phyloP scores from a whole-genome alignment of 208 protist genomes.

The Leishmania amazonensis region DNA sequence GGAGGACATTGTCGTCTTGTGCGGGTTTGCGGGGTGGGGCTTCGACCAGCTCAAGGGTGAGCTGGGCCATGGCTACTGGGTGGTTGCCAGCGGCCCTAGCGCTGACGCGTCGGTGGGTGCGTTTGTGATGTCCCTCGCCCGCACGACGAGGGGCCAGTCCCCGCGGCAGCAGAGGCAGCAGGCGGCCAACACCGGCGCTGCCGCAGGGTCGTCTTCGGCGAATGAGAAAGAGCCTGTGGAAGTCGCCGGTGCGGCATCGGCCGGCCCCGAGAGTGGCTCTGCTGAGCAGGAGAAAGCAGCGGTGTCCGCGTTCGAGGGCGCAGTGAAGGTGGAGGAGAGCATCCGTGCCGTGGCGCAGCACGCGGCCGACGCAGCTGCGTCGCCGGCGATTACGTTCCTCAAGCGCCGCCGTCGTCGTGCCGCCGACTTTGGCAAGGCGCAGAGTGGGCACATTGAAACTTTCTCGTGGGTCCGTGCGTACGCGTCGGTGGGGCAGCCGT shows the following conservation, averaged over 20 bases:
- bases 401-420: constrained; percentile 28
- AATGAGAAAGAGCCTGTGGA: not conserved
- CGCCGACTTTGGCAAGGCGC: constrained; percentile 9
- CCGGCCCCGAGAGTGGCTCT: not conserved
- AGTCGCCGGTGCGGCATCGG: not conserved
- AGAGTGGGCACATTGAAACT: constrained; percentile 19
- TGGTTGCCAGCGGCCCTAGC: constrained; percentile 45
- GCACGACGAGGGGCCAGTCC: constrained; percentile 18
- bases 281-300: not conserved
- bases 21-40: constrained; percentile 84
- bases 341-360: constrained; percentile 28
- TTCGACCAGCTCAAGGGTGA: constrained; percentile 75
- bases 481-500: constrained; percentile 53
- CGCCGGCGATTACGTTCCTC: constrained; percentile 12
- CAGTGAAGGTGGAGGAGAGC: constrained; percentile 1
- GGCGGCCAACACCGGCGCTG: not conserved
- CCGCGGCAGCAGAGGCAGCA: not conserved
- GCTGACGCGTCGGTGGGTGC: constrained; percentile 35
- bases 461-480: constrained; percentile 66
- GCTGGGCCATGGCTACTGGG: constrained; percentile 67
- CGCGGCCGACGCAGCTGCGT: constrained; percentile 12
- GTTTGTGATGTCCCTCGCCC: constrained; percentile 65
- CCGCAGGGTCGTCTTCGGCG: constrained; percentile 2
- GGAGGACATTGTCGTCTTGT: constrained; percentile 75
- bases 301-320: not conserved